phyloP scores from a whole-genome alignment of 192 early-diverging fungal species.

The Coemansia pectinata region DNA sequence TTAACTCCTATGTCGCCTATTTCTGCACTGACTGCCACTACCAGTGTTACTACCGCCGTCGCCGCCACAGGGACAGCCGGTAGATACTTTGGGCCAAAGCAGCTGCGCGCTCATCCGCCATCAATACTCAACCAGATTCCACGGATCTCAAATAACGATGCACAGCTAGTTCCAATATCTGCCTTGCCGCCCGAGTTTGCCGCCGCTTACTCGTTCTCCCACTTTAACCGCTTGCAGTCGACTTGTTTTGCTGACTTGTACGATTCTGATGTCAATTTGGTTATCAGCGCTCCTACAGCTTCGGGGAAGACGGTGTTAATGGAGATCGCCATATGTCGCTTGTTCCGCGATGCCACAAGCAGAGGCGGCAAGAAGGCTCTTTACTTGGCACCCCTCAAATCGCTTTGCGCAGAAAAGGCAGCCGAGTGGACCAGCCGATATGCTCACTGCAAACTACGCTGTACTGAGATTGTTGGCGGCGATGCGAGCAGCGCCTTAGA shows the following conservation, averaged over 20 bases:
- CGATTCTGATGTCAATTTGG: conserved; percentile 14
- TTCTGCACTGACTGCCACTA: neutral
- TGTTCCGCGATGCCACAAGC: neutral
- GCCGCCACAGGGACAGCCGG: conserved; percentile 1
- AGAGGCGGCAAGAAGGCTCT: conserved; percentile 45
- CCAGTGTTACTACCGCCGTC: neutral
- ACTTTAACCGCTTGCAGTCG: conserved; percentile 35
- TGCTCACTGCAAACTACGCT: conserved; percentile 31
- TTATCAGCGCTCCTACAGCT: conserved; percentile 62
- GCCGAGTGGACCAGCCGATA: conserved; percentile 63
- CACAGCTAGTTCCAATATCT: conserved; percentile 9
- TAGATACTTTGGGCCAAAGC: conserved; percentile 12
- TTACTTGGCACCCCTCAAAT: conserved; percentile 70
- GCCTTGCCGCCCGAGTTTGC: conserved; percentile 16
- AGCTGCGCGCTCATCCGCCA: neutral
- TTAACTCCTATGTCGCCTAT: neutral
- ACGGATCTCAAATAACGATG: neutral
- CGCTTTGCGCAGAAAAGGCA: conserved; percentile 63
- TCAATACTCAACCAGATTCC: neutral
- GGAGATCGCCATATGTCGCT: conserved; percentile 55
- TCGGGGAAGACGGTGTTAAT: conserved; percentile 68
- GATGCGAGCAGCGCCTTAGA: conserved; percentile 14
- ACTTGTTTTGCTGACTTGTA: conserved; percentile 26
- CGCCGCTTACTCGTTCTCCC: conserved; percentile 19
- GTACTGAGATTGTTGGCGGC: conserved; percentile 59